These are phyloP conservation scores for Chloropicon primus DNA, from an alignment of 139 green algal species.

Conservation along the genomic window DNA sequence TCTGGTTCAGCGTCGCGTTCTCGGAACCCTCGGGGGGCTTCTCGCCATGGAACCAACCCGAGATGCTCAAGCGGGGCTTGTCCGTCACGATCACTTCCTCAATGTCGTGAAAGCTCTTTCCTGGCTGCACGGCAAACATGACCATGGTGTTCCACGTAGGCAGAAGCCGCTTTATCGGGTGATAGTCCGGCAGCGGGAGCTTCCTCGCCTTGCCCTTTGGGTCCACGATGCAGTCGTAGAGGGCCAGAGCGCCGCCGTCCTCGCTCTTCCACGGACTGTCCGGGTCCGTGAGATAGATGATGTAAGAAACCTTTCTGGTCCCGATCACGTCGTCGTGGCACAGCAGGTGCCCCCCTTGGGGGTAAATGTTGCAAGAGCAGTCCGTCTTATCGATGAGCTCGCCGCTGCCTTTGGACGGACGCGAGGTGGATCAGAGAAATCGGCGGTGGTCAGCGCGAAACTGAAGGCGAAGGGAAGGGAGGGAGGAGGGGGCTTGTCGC, in stretches of 20 bases:
- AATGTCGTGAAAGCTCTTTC: conserved; percentile 65
- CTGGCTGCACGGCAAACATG: conserved; percentile 68
- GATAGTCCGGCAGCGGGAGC: conserved; percentile 2
- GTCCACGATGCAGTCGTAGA: conserved; percentile 39
- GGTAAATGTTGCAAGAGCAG: conserved; percentile 75
- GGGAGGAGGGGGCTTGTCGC: no score
- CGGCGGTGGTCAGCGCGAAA: no score
- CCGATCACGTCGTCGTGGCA: conserved; percentile 88
- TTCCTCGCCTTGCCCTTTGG: not conserved
- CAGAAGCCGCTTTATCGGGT: conserved; percentile 11
- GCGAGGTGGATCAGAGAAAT: not conserved
- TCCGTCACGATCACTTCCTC: conserved; percentile 44
- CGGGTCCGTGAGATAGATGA: conserved; percentile 84
- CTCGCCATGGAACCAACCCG: conserved; percentile 69
- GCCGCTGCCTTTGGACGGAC: conserved; percentile 38
- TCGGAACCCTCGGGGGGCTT: conserved; percentile 23
- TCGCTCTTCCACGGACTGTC: conserved; percentile 46
- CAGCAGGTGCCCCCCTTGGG: conserved; percentile 48
- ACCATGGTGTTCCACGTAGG: conserved; percentile 70
- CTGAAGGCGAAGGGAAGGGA: no score
- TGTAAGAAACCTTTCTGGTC: conserved; percentile 63
- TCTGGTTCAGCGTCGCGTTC: conserved; percentile 49
- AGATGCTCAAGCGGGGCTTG: conserved; percentile 26
- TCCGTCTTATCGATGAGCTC: conserved; percentile 60
- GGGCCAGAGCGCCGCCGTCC: conserved; percentile 73